phyloP scores from a whole-genome alignment of 345 rosid genomes.

The Acer campestre region DNA sequence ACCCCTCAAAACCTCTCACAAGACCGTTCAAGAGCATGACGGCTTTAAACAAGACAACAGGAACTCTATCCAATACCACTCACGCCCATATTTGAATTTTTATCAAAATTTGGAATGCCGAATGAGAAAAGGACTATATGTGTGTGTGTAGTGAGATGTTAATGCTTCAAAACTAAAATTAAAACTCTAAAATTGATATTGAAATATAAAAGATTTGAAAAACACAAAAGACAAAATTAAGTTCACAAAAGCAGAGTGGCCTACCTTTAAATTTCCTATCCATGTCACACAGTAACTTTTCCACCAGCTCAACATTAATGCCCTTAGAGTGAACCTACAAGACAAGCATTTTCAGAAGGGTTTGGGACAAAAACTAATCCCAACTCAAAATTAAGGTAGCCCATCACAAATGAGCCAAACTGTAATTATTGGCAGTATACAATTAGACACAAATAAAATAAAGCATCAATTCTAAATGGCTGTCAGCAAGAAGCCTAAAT shows the following conservation, averaged over 20 bases:
- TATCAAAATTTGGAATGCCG: too few relatives aligned
- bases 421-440: background rate
- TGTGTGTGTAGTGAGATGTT: background rate
- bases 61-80: too few relatives aligned
- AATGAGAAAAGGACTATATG: too few relatives aligned
- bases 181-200: background rate
- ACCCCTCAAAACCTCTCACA: background rate
- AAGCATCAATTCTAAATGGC: background rate
- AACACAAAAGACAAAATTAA: background rate
- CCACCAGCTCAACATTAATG: conserved; percentile 70
- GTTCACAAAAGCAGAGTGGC: background rate
- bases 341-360: conserved; percentile 3
- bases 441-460: background rate
- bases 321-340: conserved; percentile 86
- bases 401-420: conserved; percentile 8
- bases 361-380: background rate
- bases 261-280: conserved; percentile 71
- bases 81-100: too few relatives aligned
- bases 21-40: too few relatives aligned
- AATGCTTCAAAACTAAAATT: background rate
- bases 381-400: conserved; percentile 6
- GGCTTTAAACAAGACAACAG: too few relatives aligned
- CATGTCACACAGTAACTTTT: conserved; percentile 65
- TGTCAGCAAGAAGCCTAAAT: conserved; percentile 1
- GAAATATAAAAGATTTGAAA: background rate